Conservation (phyloP, 2,329 filamentous ascomycete genomes). For the Pseudogymnoascus sp. region DNA sequence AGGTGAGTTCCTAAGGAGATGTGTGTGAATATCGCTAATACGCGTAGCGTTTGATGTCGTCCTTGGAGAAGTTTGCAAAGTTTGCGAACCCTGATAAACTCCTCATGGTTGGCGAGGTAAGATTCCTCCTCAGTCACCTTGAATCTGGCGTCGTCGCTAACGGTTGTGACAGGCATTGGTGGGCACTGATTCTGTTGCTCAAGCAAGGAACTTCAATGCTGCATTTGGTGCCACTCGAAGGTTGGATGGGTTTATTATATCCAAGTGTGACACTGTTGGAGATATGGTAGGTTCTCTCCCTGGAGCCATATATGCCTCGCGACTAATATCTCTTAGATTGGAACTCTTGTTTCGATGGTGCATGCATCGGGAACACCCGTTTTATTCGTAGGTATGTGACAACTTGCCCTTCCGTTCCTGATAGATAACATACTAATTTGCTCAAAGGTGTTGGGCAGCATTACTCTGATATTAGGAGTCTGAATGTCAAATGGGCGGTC, state of each 20-base stretch:
- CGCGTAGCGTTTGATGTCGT: slow-evolving; percentile 72
- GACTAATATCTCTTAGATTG: slow-evolving; percentile 21
- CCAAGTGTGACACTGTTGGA: slow-evolving; percentile 97
- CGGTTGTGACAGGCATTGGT: slow-evolving; percentile 59
- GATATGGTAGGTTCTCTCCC: slow-evolving; percentile 69
- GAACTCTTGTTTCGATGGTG: slow-evolving; percentile 90
- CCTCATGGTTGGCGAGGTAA: slow-evolving; percentile 70
- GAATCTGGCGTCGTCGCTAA: slow-evolving; percentile 9
- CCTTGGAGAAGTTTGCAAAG: slow-evolving; percentile 93
- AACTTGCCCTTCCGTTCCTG: not conserved
- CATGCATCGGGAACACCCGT: slow-evolving; percentile 96
- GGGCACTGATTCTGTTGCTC: slow-evolving; percentile 88
- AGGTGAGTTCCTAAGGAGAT: slow-evolving; percentile 28
- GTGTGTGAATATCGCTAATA: slow-evolving; percentile 13
- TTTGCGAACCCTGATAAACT: slow-evolving; percentile 97
- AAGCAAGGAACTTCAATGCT: slow-evolving; percentile 92
- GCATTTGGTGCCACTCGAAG: slow-evolving; percentile 74
- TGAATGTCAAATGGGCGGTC: slow-evolving; percentile 62
- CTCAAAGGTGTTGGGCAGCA: slow-evolving; percentile 50
- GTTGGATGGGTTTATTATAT: slow-evolving; percentile 95
- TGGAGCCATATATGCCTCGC: not conserved
- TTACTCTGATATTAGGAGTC: slow-evolving; percentile 59
- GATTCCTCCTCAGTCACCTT: not conserved
- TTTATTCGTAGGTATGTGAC: slow-evolving; percentile 64
- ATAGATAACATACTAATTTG: not conserved